These are phyloP conservation scores for Pezicula rhizophila DNA, from an alignment of 2,329 filamentous ascomycete species.

Conservation along the genomic window DNA sequence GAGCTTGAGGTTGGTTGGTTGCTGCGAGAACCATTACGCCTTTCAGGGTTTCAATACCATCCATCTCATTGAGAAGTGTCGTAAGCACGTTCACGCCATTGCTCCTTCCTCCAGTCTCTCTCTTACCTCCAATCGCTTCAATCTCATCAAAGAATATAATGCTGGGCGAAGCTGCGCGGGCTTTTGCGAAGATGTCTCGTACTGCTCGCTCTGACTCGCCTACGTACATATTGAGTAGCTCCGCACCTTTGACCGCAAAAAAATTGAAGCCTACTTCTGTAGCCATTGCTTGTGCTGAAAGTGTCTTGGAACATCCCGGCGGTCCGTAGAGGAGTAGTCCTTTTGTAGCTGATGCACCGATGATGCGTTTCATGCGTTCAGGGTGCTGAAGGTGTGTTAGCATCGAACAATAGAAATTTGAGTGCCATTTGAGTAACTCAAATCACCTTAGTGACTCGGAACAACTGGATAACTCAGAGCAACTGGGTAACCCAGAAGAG, in stretches of 20 bases:
- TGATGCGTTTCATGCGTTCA: slow-evolving; percentile 41
- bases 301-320: slow-evolving; percentile 90
- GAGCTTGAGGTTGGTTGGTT: slow-evolving; percentile 80
- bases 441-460: background rate
- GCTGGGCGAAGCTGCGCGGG: slow-evolving; percentile 76
- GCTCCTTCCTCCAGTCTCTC: slow-evolving; percentile 39
- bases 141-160: slow-evolving; percentile 98
- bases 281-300: slow-evolving; percentile 84
- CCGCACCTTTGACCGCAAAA: slow-evolving; percentile 87
- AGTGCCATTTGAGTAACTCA: background rate
- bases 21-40: slow-evolving; percentile 85
- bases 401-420: background rate
- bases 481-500: background rate
- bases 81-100: slow-evolving; percentile 76
- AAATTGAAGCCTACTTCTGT: slow-evolving; percentile 91
- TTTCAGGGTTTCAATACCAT: slow-evolving; percentile 79
- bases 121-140: slow-evolving; percentile 62
- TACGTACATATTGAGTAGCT: slow-evolving; percentile 94
- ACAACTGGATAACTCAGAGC: no score
- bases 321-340: slow-evolving; percentile 87
- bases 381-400: slow-evolving; percentile 33
- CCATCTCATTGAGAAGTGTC: slow-evolving; percentile 89
- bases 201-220: slow-evolving; percentile 87
- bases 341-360: slow-evolving; percentile 59
- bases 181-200: slow-evolving; percentile 79